Evolutionary conservation across 345 rosid genomes (phyloP).

Genomic region (Dipteronia dyeriana): DNA sequence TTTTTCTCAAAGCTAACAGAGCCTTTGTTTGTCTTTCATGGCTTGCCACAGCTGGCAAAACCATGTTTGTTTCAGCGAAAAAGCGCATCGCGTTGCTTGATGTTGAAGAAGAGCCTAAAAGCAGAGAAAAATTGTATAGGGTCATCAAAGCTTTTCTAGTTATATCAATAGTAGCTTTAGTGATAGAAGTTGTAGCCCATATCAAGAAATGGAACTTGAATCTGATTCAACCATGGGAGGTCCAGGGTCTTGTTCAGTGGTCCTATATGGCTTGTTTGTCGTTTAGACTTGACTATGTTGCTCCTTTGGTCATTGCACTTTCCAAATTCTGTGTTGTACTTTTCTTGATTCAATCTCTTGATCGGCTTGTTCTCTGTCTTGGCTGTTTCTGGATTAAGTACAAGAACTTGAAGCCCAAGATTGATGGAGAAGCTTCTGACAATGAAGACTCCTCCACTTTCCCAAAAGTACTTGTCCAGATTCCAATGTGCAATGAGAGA

Average conservation of each 20-base stretch:
- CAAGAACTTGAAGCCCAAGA: constrained; percentile 62
- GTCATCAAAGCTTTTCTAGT: constrained; percentile 68
- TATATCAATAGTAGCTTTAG: constrained; percentile 60
- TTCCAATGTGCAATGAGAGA: constrained; percentile 95
- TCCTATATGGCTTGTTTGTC: constrained; percentile 76
- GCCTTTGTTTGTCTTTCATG: constrained; percentile 58
- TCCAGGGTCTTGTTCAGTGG: constrained; percentile 71
- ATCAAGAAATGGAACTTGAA: constrained; percentile 72
- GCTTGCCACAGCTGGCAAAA: constrained; percentile 43
- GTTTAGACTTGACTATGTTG: constrained; percentile 67
- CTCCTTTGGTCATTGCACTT: constrained; percentile 61
- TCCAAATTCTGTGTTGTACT: constrained; percentile 71
- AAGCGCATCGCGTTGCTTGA: constrained; percentile 56
- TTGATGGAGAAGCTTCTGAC: constrained; percentile 50
- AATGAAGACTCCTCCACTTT: constrained; percentile 58
- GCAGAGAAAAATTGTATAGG: constrained; percentile 69
- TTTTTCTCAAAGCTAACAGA: constrained; percentile 71
- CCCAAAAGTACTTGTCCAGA: constrained; percentile 95
- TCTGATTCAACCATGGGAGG: constrained; percentile 67
- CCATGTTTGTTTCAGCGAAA: constrained; percentile 50
- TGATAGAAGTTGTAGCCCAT: constrained; percentile 68
- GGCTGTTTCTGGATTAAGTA: constrained; percentile 91
- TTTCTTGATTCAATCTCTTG: constrained; percentile 86
- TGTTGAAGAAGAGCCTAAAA: constrained; percentile 59
- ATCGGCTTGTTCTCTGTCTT: constrained; percentile 67